Base-by-base conservation (phyloP, 345 rosid genomes). In the Bretschneidera sinensis region DNA sequence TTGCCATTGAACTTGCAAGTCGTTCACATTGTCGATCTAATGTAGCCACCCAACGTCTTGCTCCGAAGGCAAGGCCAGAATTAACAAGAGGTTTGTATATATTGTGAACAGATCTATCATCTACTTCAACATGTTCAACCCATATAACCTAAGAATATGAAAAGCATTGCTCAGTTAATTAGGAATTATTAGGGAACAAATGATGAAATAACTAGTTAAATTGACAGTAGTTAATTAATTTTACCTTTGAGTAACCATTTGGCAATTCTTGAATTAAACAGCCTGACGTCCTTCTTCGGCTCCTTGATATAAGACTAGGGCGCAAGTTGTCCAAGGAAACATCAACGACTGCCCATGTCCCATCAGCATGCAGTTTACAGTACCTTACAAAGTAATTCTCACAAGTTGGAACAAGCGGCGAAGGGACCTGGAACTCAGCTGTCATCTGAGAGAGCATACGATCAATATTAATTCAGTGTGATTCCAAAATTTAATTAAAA, bases 241-340 rank as follows among this genome's bases (percentile, higher is more conserved):
- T 34, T 59, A 89, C 98, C 98, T 92, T 92, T 0, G 98, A 92
- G 78, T 89, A 89, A 18, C 97, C 97, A 74, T 89, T 89, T 39
- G 83, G 94, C 69, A 92, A 43, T 77, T 89, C 97, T 71, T 85
- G 94, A 68, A 92, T 92, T 33, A 92, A 62, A 66, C 98, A 92
- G 57, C 98, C 98, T 0, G 98, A 92, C 20, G 97, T 96, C 79
- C 97, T 83, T 77, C 97, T 85, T 72, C 92, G 69, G 64, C 79
- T 69, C 74, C 79, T 86, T 4, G 74, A 63, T 28, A 71, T 59
- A 0, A 81, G 75, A 71, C 59, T 68, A 1, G 88, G 80, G 51
- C 84, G 72, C 24, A 87, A 60, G 66, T 71, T 87, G 60, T 92
- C 98, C 68, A 92, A 73, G 28, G 96, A 89, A 64, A 89, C 97